These are phyloP conservation scores for Maudiozyma barnettii DNA, from an alignment of 805 yeast genomes.

Conservation along the genomic window DNA sequence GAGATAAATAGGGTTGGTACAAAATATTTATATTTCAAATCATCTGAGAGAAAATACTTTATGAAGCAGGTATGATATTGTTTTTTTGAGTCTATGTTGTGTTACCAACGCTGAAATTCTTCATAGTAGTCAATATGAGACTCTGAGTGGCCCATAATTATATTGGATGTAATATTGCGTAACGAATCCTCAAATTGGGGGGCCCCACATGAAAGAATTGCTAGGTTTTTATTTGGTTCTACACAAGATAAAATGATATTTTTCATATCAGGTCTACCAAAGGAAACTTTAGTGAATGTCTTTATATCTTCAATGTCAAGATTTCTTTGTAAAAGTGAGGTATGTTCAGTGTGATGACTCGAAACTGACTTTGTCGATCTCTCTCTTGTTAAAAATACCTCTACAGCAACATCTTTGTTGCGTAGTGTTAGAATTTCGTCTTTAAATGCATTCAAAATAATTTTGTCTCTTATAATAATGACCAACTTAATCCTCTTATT, in stretches of 20 bases:
- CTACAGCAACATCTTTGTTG: constrained; percentile 10
- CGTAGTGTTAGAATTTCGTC: constrained; percentile 11
- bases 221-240: constrained; percentile 34
- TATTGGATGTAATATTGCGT: constrained; percentile 38
- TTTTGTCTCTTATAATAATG: constrained; percentile 10
- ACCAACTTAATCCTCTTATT: constrained; percentile 10
- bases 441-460: constrained; percentile 14
- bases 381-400: constrained; percentile 12
- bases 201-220: constrained; percentile 56
- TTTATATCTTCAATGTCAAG: constrained; percentile 2
- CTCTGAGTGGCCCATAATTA: constrained; percentile 30
- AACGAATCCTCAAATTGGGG: constrained; percentile 47
- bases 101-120: constrained; percentile 64
- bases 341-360: neutral
- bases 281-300: constrained; percentile 30
- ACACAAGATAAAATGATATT: constrained; percentile 28
- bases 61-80: too few species aligned
- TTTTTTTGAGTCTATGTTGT: too few species aligned
- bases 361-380: neutral
- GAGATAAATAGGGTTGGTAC: too few species aligned
- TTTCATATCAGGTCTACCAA: constrained; percentile 40
- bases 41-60: too few species aligned
- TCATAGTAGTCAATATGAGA: constrained; percentile 61
- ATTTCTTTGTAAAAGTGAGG: neutral
- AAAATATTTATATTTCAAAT: too few species aligned